These are phyloP conservation scores for Colletotrichum limetticola DNA, from an alignment of 2,329 filamentous ascomycete species.

Conservation along the genomic window DNA sequence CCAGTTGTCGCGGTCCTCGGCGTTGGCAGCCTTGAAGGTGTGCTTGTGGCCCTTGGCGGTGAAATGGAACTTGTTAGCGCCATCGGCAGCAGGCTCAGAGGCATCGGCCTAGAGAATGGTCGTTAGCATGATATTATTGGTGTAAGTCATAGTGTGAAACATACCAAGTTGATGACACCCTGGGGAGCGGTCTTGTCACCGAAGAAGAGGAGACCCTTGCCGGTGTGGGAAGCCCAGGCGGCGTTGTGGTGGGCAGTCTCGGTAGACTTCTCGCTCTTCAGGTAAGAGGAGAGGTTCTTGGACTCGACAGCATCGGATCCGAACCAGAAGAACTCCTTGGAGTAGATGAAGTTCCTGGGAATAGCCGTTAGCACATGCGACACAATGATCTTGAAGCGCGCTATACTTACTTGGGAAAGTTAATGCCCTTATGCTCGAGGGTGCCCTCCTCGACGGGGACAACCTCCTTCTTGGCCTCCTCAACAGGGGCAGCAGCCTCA, in stretches of 20 bases:
- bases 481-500: conserved; percentile 48
- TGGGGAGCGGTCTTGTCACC: conserved; percentile 85
- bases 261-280: conserved; percentile 88
- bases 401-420: conserved; percentile 82
- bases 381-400: too few relatives aligned
- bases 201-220: conserved; percentile 94
- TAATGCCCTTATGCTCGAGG: conserved; percentile 90
- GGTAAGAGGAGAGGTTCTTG: conserved; percentile 79
- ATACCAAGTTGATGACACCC: conserved; percentile 87
- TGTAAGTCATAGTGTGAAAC: conserved; percentile 43
- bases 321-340: conserved; percentile 95
- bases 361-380: conserved; percentile 38
- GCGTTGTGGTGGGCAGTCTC: conserved; percentile 79
- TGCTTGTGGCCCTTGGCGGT: conserved; percentile 90
- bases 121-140: conserved; percentile 42
- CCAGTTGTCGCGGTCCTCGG: conserved; percentile 92
- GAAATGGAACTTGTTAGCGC: conserved; percentile 85
- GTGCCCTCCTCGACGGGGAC: conserved; percentile 84
- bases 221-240: conserved; percentile 92
- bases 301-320: conserved; percentile 77
- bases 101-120: conserved; percentile 61
- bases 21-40: conserved; percentile 83
- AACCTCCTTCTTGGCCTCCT: conserved; percentile 61
- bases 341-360: conserved; percentile 83
- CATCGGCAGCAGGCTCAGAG: conserved; percentile 79